A percentile compares a stretch with the other conserved stretches of the same genome.
phyloP scores from a whole-genome alignment of 768 basidiomycete species.

The Suillus subaureus region DNA sequence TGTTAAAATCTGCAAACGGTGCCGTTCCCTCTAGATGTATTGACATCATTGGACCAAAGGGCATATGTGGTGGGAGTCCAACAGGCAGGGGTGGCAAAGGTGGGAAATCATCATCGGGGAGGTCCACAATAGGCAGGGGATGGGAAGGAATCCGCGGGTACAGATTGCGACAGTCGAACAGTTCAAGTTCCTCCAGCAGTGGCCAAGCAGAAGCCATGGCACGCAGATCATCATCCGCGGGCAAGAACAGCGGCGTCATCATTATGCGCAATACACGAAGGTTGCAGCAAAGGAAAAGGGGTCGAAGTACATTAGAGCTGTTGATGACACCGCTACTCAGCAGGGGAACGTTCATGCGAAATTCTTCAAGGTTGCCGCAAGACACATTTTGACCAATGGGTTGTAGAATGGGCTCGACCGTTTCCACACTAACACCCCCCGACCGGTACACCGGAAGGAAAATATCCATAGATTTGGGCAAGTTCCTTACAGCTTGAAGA shows the following conservation, averaged over 20 bases:
- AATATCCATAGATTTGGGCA: not conserved
- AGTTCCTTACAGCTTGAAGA: not conserved
- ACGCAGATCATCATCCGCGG: constrained; percentile 4
- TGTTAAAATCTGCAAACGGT: not conserved
- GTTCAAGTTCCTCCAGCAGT: constrained; percentile 6
- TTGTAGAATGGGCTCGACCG: not conserved
- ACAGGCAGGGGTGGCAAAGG: not conserved
- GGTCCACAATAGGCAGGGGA: not conserved
- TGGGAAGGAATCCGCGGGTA: not conserved
- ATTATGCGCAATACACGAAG: not conserved
- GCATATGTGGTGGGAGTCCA: not conserved
- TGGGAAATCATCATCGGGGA: not conserved
- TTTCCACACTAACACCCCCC: not conserved
- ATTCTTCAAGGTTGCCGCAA: not conserved
- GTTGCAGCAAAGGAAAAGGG: constrained; percentile 3
- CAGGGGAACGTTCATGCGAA: not conserved
- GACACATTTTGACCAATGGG: not conserved
- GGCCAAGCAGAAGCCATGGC: constrained; percentile 10
- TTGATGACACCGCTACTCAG: not conserved
- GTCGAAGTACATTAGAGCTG: not conserved
- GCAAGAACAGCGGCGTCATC: not conserved
- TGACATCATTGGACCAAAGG: not conserved
- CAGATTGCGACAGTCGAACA: not conserved
- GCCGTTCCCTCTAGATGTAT: not conserved
- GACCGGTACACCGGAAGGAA: not conserved